Evolutionary conservation across 305 asterid species (phyloP).

Genomic region (Solanum hybrid): DNA sequence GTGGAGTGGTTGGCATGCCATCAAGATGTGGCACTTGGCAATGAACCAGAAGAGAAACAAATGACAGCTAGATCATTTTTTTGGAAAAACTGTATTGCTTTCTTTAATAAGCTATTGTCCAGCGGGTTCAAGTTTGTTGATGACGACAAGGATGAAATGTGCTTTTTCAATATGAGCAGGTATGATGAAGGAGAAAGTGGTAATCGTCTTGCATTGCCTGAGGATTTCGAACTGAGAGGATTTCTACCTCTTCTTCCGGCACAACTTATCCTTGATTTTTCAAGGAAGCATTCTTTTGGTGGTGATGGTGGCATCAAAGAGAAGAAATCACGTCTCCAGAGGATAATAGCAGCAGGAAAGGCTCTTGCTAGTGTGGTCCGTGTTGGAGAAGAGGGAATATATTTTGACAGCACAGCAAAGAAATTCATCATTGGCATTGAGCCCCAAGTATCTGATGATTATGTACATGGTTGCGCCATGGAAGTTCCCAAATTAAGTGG

Average conservation of each 20-base stretch:
- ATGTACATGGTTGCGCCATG: constrained; percentile 17
- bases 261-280: constrained; percentile 81
- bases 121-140: constrained; percentile 36
- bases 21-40: constrained; percentile 63
- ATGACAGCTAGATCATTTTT: constrained; percentile 54
- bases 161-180: constrained; percentile 77
- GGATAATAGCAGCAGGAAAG: constrained; percentile 90
- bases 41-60: constrained; percentile 77
- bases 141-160: constrained; percentile 67
- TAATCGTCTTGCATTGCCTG: constrained; percentile 76
- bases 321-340: constrained; percentile 50
- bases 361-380: constrained; percentile 61
- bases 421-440: constrained; percentile 60
- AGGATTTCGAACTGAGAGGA: constrained; percentile 92
- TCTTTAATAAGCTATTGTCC: constrained; percentile 63
- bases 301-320: constrained; percentile 53
- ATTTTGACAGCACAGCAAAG: constrained; percentile 52
- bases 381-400: constrained; percentile 53
- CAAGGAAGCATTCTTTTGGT: constrained; percentile 67
- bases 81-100: constrained; percentile 59
- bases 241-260: constrained; percentile 89
- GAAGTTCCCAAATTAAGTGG: constrained; percentile 26
- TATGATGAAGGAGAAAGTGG: constrained; percentile 78
- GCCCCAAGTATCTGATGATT: constrained; percentile 49
- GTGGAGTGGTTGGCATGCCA: constrained; percentile 91